Base-by-base conservation (phyloP, 2,329 filamentous ascomycete species). In the Scedosporium apiospermum region DNA sequence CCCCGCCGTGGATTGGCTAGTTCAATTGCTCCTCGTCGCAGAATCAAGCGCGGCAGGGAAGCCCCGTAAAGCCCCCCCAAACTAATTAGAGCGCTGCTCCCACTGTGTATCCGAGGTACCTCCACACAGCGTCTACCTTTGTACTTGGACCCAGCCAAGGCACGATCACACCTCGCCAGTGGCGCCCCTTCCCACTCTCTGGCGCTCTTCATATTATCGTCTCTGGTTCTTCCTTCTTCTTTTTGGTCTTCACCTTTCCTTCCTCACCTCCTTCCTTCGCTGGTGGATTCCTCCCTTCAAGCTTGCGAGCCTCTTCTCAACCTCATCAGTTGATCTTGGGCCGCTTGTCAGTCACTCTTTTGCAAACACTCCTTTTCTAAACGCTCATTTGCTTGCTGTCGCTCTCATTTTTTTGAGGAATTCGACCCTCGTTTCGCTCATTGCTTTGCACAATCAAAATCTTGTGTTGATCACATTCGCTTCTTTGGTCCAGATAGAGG, bases 381-480 rank as follows among this genome's bases (percentile, higher is more conserved):
- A 38, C 57, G 10, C 38, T 58, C 57, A 30, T 58, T 58, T 58
- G n/a, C 18, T n/a, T 30, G 30, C 49, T 42, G 6, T 34, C 34
- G 6, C 53, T 14, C 16, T 44, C 18, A 18, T 51, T 38, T 61
- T 23, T 23, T 42, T 21, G 18, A 61, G 46, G 46, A 21, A 21
- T 5, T 34, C 44, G 6, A 26, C 42, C 18, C 53, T 44, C 30
- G 12, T n/a, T 55, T 55, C 59, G 30, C 34, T 61, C 60, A 38
- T 57, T 38, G 9, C 34, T 38, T 57, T n/a, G 12, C 30, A 30
- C 46, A n/a, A 57, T 4, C 49, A 42, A 44, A 27, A 41, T 4
- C 49, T n/a, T 51, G 60, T 57, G 60, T 61, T 61, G 60, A 61
- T 49, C 46, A 61, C 60, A 61, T 57, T 61, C 60, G 58, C 34